Base-by-base conservation (phyloP, 495 filamentous ascomycete species). In the Stereocaulon alpinum region DNA sequence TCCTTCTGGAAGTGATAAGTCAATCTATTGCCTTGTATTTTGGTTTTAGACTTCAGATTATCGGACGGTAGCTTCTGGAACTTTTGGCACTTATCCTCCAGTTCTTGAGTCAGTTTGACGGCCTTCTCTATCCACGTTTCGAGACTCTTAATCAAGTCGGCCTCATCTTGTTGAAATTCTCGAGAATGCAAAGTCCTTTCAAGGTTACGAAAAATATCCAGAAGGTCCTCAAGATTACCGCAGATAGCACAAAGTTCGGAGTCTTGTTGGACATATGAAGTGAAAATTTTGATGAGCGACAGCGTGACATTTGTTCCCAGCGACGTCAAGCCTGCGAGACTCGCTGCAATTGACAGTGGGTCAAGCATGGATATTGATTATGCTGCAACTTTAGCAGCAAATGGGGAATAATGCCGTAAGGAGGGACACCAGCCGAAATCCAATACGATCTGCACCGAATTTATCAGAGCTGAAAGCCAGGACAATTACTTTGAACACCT, bases 1-100 rank as follows among this genome's bases (percentile, higher is more conserved):
- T 66, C 69, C 55, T 62, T 54, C 18, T 67, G 63, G 48, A 73
- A 72, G 15, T 67, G 71, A 61, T 73, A 72, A 11, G 65, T 48
- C 2, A 42, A 59, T 11, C 62, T 56, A 27, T 65, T n/a, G n/a
- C n/a, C n/a, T n/a, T n/a, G n/a, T n/a, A n/a, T n/a, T n/a, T n/a
- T n/a, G n/a, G n/a, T n/a, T n/a, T n/a, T n/a, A n/a, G n/a, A n/a
- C n/a, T n/a, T n/a, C n/a, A n/a, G n/a, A n/a, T n/a, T n/a, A n/a
- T n/a, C n/a, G n/a, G n/a, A n/a, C n/a, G n/a, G n/a, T n/a, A n/a
- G n/a, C n/a, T n/a, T n/a, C n/a, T n/a, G n/a, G n/a, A n/a, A n/a
- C n/a, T n/a, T n/a, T n/a, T n/a, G n/a, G n/a, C n/a, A n/a, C n/a
- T n/a, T n/a, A 70, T 7, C 64, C 63, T 15, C 59, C 54, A 29